Conservation (phyloP, 495 filamentous ascomycete species). For the Rostrohypoxylon terebratum region DNA sequence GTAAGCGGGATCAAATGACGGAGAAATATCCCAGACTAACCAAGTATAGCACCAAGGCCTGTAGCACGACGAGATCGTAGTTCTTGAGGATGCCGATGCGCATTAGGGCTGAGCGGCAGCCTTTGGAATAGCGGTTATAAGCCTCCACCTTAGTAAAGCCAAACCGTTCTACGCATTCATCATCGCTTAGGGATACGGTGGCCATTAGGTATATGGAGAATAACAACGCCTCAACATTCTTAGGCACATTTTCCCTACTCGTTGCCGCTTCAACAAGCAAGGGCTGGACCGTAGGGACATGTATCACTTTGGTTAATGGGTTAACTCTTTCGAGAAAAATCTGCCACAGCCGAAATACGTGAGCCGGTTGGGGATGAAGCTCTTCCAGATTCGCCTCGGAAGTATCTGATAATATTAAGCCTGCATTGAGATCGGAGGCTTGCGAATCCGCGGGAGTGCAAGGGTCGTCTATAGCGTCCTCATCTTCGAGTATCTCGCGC, state of each 20-base stretch:
- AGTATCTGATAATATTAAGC: slow-evolving; percentile 52
- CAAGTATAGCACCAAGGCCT: slow-evolving; percentile 65
- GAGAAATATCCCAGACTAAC: slow-evolving; percentile 50
- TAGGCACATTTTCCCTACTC: slow-evolving; percentile 56
- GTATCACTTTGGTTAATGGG: slow-evolving; percentile 76
- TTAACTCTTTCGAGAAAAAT: slow-evolving; percentile 74
- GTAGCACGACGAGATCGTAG: slow-evolving; percentile 64
- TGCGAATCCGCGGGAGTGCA: slow-evolving; percentile 46
- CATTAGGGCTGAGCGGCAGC: slow-evolving; percentile 61
- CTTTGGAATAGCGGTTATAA: slow-evolving; percentile 55
- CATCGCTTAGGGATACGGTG: slow-evolving; percentile 57
- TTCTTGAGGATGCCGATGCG: slow-evolving; percentile 64
- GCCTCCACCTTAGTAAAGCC: slow-evolving; percentile 58
- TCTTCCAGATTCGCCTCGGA: slow-evolving; percentile 50
- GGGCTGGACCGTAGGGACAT: slow-evolving; percentile 72
- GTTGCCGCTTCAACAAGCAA: slow-evolving; percentile 58
- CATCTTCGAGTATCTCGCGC: slow-evolving; percentile 59
- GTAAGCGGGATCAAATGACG: slow-evolving; percentile 4
- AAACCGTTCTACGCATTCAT: slow-evolving; percentile 62
- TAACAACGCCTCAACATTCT: slow-evolving; percentile 63
- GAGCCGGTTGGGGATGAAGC: slow-evolving; percentile 71
- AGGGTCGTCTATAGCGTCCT: slow-evolving; percentile 50
- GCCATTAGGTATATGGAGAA: slow-evolving; percentile 67
- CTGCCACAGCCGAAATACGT: slow-evolving; percentile 78
- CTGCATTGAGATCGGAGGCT: slow-evolving; percentile 55